These are phyloP conservation scores for Talaromyces nanjingensis DNA, from an alignment of 495 filamentous ascomycete genomes.

Conservation along the genomic window DNA sequence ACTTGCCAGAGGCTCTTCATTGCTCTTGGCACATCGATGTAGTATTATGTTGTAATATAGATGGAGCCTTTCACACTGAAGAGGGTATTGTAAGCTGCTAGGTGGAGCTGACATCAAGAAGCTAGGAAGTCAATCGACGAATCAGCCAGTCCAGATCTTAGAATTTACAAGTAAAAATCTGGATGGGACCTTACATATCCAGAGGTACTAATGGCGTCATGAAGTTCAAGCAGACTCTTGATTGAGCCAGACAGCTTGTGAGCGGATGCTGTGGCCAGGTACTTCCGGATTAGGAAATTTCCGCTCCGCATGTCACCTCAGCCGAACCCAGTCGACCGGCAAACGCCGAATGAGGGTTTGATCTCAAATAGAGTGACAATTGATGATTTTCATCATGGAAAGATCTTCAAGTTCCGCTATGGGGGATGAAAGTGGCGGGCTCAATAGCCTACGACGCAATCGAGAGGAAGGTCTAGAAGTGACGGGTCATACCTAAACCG, in stretches of 20 bases:
- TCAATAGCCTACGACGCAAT: background rate
- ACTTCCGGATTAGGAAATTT: slow-evolving; percentile 10
- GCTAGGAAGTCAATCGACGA: background rate
- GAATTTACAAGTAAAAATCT: background rate
- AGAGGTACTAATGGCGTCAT: slow-evolving; percentile 2
- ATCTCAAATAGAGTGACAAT: background rate
- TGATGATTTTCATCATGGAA: background rate
- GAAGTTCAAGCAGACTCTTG: background rate
- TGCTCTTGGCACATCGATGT: background rate
- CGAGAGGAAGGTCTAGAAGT: background rate
- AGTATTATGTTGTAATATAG: background rate
- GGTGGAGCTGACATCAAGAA: background rate
- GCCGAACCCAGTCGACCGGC: background rate
- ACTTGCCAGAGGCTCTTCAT: background rate
- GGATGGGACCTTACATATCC: slow-evolving; percentile 8
- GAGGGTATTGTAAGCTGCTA: background rate
- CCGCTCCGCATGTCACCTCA: background rate
- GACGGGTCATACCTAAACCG: background rate
- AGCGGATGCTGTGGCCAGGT: background rate
- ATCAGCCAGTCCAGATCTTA: background rate
- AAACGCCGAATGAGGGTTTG: background rate
- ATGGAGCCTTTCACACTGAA: slow-evolving; percentile 1
- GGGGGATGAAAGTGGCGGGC: background rate
- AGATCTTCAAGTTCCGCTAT: background rate
- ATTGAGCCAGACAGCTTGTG: background rate